phyloP scores from a whole-genome alignment of 805 yeast genomes.

The Wickerhamomyces hampshirensis region DNA sequence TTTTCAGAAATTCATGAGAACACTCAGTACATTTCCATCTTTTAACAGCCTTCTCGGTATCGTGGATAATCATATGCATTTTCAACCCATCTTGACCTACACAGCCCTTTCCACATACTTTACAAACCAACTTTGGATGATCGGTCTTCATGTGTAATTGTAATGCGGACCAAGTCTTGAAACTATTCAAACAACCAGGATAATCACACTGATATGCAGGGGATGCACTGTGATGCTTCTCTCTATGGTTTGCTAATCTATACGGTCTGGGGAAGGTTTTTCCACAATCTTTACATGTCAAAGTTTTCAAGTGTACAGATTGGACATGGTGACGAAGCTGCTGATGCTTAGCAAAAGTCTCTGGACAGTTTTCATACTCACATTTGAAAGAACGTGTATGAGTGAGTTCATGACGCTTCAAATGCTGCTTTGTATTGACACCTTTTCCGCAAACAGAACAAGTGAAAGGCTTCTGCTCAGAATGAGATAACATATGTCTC shows the following conservation, averaged over 20 bases:
- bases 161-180: conserved; percentile 69
- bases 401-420: conserved; percentile 75
- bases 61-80: conserved; percentile 73
- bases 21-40: conserved; percentile 67
- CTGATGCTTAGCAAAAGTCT: conserved; percentile 69
- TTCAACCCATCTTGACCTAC: conserved; percentile 66
- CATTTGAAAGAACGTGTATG: conserved; percentile 69
- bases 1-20: conserved; percentile 46
- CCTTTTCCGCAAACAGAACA: conserved; percentile 82
- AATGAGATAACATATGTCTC: conserved; percentile 67
- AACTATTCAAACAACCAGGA: conserved; percentile 54
- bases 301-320: conserved; percentile 50
- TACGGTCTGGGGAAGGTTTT: conserved; percentile 61
- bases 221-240: conserved; percentile 55
- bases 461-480: conserved; percentile 58
- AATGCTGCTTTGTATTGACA: conserved; percentile 73
- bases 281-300: conserved; percentile 60
- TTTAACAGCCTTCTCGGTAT: conserved; percentile 32
- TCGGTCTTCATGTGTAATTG: conserved; percentile 65
- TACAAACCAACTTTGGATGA: conserved; percentile 68
- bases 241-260: conserved; percentile 60
- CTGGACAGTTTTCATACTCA: conserved; percentile 54
- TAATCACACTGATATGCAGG: conserved; percentile 57
- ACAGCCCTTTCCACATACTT: conserved; percentile 63
- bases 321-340: conserved; percentile 68